Base-by-base conservation (phyloP, 768 basidiomycete species). In the Tubosaeta brunneosetosa region DNA sequence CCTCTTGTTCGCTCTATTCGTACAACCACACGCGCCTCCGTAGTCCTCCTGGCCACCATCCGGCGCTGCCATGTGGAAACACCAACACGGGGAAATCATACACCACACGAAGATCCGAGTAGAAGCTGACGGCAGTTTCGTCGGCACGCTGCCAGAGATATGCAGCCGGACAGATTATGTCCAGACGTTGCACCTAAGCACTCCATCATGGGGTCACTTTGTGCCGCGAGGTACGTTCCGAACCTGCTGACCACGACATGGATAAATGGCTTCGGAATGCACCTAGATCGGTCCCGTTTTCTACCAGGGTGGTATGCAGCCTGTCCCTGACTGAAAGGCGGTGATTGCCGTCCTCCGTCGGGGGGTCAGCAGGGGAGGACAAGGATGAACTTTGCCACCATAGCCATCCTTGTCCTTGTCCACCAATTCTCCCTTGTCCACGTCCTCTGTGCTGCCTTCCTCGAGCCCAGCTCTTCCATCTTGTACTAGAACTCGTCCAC, bases 61-160 rank as follows among this genome's bases (percentile, higher is more conserved):
- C 27, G 5, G 11, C 4, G 17, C 26, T 54, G 13, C 43, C 45
- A 44, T 72, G 65, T 3, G 76, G 77, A 38, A 78, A 55, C 16
- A 70, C 69, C 8, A 76, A 59, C 6, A 66, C 67, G 33, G 79
- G 61, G 57, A 77, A 77, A 55, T 78, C 77, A 22, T 77, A 68
- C 7, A 71, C 75, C 1, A 65, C 65, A 26, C 69, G 56, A 5
- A 79, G 67, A 52, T 78, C 74, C 0, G 58, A 40, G 52, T 63
- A n/a, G n/a, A n/a, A 58, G 19, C 57, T 69, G 4, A n/a, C 62
- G 6, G 56, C 45, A 1, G 62, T 63, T 36, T 58, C 44, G n/a
- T 54, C 55, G 14, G 47, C 44, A 12, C 14, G 5, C 2, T 37
- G 8, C 3, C 1, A 0, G 17, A 41, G 34, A 10, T 44, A 27